These are phyloP conservation scores for Gremmenia infestans DNA, from an alignment of 2,329 filamentous ascomycete genomes.

Conservation along the genomic window DNA sequence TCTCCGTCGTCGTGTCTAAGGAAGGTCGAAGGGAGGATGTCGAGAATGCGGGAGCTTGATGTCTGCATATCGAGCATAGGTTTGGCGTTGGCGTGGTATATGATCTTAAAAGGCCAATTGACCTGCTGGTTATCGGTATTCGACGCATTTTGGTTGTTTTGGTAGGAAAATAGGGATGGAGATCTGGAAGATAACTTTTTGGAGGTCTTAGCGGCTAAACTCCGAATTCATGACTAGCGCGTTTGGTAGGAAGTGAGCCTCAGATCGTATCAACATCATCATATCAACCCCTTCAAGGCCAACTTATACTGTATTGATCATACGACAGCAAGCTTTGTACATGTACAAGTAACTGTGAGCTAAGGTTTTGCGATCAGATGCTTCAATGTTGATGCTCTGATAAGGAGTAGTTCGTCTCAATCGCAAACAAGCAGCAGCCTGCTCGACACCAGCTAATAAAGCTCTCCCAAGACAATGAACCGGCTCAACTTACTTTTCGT, in stretches of 20 bases:
- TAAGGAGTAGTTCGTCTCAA: background rate
- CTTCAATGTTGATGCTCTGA: background rate
- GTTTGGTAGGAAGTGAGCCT: background rate
- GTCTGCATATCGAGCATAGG: constrained; percentile 25
- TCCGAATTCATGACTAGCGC: background rate
- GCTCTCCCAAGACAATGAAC: constrained; percentile 11
- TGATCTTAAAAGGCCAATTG: constrained; percentile 25
- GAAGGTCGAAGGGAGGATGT: constrained; percentile 20
- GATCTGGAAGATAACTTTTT: constrained; percentile 15
- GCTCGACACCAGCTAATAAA: background rate
- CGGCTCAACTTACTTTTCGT: constrained; percentile 18
- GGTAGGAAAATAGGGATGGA: background rate
- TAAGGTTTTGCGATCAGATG: background rate
- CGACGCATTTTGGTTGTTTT: constrained; percentile 27
- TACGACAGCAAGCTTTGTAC: background rate
- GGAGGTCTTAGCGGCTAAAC: constrained; percentile 5
- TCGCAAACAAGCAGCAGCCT: background rate
- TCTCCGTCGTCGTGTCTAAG: constrained; percentile 35
- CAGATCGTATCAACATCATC: no score
- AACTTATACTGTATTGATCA: background rate
- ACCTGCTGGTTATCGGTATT: constrained; percentile 28
- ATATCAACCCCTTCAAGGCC: background rate
- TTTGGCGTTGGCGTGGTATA: constrained; percentile 14
- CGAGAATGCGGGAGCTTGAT: constrained; percentile 26
- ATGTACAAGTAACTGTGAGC: background rate